Evolutionary conservation across 768 basidiomycete genomes (phyloP).

Genomic region (Dentipellis sp.): DNA sequence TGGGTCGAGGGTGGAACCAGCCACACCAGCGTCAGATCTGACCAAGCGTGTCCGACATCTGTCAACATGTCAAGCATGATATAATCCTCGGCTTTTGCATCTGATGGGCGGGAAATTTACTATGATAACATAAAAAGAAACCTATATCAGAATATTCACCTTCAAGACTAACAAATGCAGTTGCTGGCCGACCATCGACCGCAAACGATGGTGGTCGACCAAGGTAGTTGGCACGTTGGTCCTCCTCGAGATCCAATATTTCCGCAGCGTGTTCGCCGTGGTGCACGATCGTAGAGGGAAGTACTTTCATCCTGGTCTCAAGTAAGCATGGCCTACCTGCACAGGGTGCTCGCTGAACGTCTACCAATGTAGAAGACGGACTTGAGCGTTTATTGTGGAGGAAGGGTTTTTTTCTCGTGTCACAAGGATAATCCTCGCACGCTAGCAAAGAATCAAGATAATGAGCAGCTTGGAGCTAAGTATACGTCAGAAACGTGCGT

Average conservation of each 20-base stretch:
- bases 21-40: slow-evolving; percentile 23
- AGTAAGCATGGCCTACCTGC: slow-evolving; percentile 36
- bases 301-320: slow-evolving; percentile 40
- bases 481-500: neutral
- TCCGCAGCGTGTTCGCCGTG: slow-evolving; percentile 22
- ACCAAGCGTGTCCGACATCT: slow-evolving; percentile 14
- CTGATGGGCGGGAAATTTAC: slow-evolving; percentile 4
- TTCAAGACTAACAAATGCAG: slow-evolving; percentile 39
- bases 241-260: slow-evolving; percentile 34
- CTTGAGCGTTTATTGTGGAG: no score
- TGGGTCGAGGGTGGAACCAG: slow-evolving; percentile 28
- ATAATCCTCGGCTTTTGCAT: slow-evolving; percentile 22
- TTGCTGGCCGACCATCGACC: slow-evolving; percentile 42
- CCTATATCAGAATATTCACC: slow-evolving; percentile 24
- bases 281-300: slow-evolving; percentile 25
- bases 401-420: no score
- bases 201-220: slow-evolving; percentile 40
- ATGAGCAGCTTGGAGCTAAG: slow-evolving; percentile 36
- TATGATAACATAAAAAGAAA: neutral
- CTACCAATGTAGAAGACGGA: neutral
- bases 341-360: slow-evolving; percentile 28
- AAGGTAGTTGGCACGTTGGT: slow-evolving; percentile 29
- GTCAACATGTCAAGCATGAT: slow-evolving; percentile 30
- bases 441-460: slow-evolving; percentile 19
- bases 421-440: slow-evolving; percentile 7